Base-by-base conservation (phyloP, 2,329 filamentous ascomycete genomes). In the Aaosphaeria arxii region DNA sequence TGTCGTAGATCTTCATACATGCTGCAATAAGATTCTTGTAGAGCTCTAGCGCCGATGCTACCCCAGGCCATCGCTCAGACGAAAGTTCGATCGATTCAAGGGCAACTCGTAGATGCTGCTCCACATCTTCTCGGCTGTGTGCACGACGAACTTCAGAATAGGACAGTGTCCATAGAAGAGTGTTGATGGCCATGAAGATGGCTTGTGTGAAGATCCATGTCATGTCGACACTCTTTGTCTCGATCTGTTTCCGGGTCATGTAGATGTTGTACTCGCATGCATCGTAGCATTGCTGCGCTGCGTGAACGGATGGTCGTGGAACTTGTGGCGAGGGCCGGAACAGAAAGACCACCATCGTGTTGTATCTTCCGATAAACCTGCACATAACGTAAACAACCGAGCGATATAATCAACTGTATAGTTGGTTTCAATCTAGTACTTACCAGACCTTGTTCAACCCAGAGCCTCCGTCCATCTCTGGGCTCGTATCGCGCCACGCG, bases 151-250 rank as follows among this genome's bases (percentile, higher is more conserved):
- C 85, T 55, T 92, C 87, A 4, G 86, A 80, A 63, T 95, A 96
- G 1, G 91, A 95, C 6, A 95, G 80, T 1, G 88, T 84, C 94
- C 94, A 99, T 1, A 99, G 79, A 43, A 96, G 81, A 5, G 89
- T 91, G 64, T 96, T 96, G 48, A 97, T 80, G 4, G 89, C 85
- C 84, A 95, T 94, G 73, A 95, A 96, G 38, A 97, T 80, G 17
- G 87, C 85, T 49, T 96, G 81, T 1, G 95, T 83, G 63, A 96
- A 96, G 40, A 96, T 86, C 92, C 92, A 97, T 1, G 91, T 96
- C 51, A 96, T 78, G 63, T 96, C 92, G 7, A 94, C 83, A 24
- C 84, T 85, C 11, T 82, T 80, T 11, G 81, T 84, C 55, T 86
- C 82, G 63, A 96, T 87, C 68, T 96, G 91, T 60, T 87, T 85